These are phyloP conservation scores for Poronia punctata DNA, from an alignment of 495 filamentous ascomycete genomes.

Conservation along the genomic window DNA sequence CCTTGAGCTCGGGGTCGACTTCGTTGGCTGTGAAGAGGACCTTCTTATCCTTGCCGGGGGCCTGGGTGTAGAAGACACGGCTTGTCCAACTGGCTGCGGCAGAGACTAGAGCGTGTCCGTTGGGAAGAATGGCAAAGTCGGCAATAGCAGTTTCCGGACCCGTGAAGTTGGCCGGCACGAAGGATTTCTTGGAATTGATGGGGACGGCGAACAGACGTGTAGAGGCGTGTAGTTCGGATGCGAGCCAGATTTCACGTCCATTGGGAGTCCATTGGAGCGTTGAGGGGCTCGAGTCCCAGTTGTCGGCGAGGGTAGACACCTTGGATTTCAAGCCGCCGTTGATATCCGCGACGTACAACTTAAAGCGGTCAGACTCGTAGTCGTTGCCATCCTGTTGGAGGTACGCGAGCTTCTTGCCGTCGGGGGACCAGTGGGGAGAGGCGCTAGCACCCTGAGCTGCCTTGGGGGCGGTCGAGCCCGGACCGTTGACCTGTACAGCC, in stretches of 20 bases:
- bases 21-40: slow-evolving; percentile 67
- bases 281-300: slow-evolving; percentile 54
- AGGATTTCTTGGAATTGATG: slow-evolving; percentile 33
- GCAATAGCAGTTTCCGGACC: slow-evolving; percentile 48
- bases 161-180: slow-evolving; percentile 40
- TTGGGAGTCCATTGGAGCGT: slow-evolving; percentile 48
- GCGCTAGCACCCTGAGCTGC: slow-evolving; percentile 51
- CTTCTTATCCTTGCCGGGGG: slow-evolving; percentile 58
- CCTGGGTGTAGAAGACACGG: slow-evolving; percentile 60
- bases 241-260: slow-evolving; percentile 46
- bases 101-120: slow-evolving; percentile 23
- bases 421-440: slow-evolving; percentile 57
- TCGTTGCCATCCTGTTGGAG: slow-evolving; percentile 58
- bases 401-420: slow-evolving; percentile 59
- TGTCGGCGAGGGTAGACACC: slow-evolving; percentile 36
- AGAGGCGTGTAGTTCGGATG: slow-evolving; percentile 52
- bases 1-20: slow-evolving; percentile 27
- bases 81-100: slow-evolving; percentile 22
- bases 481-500: slow-evolving; percentile 30
- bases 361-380: slow-evolving; percentile 48
- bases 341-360: slow-evolving; percentile 13
- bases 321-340: slow-evolving; percentile 37
- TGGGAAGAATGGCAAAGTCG: slow-evolving; percentile 41
- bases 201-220: slow-evolving; percentile 53
- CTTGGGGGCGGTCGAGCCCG: neutral